Conservation (phyloP, 2,329 filamentous ascomycete species). For the Ophiostoma sp. region DNA sequence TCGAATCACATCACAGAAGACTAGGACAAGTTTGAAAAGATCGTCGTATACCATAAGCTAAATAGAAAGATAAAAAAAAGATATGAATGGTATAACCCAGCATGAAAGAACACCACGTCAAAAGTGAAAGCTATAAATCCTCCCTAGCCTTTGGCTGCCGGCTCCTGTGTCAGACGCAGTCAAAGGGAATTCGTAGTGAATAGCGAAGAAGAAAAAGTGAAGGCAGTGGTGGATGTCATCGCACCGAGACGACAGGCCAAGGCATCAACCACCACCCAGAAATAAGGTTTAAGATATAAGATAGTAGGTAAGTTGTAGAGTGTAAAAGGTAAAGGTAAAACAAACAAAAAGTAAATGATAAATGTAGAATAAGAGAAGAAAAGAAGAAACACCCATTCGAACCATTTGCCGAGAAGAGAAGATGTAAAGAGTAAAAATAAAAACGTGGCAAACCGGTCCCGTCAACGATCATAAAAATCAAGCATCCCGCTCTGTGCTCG, state of each 20-base stretch:
- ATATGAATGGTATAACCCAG: slow-evolving; percentile 10
- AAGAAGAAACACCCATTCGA: slow-evolving; percentile 6
- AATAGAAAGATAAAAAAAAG: background rate
- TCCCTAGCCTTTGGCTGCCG: background rate
- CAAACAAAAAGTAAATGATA: background rate
- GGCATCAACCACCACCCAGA: background rate
- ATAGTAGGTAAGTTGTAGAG: background rate
- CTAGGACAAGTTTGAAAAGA: background rate
- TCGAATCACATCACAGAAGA: background rate
- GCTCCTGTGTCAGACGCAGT: background rate
- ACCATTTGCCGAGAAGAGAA: slow-evolving; percentile 15
- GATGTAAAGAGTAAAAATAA: background rate
- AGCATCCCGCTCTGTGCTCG: slow-evolving; percentile 1
- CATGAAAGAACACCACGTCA: slow-evolving; percentile 9
- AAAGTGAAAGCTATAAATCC: slow-evolving; percentile 1
- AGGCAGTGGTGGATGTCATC: background rate
- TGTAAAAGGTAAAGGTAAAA: background rate
- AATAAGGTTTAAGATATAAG: background rate
- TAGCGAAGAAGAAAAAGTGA: background rate
- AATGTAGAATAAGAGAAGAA: background rate
- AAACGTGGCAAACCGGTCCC: slow-evolving; percentile 14
- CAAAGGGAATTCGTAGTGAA: background rate
- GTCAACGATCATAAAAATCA: slow-evolving; percentile 14
- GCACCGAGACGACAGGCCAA: background rate
- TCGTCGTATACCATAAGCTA: slow-evolving; percentile 12